Evolutionary conservation across 2,329 filamentous ascomycete species (phyloP).

Genomic region (Elsinoe arachidis): DNA sequence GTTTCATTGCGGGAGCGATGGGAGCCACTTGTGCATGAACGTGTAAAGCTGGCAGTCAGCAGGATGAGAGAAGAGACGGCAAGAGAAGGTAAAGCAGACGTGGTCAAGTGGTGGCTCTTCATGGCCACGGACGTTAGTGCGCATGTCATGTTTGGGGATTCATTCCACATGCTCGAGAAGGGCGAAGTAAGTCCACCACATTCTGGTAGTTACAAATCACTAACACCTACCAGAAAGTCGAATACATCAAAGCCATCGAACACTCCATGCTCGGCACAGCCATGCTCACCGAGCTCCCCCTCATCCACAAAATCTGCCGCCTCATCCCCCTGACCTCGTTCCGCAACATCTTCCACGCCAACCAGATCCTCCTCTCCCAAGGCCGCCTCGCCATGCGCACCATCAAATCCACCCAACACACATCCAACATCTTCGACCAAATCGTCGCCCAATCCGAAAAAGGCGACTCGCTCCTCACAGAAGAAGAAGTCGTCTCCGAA

Average conservation of each 20-base stretch:
- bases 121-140: constrained; percentile 33
- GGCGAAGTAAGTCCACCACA: constrained; percentile 24
- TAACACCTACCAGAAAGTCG: constrained; percentile 16
- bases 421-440: constrained; percentile 22
- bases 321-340: constrained; percentile 19
- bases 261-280: constrained; percentile 24
- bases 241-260: constrained; percentile 26
- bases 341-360: constrained; percentile 20
- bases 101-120: constrained; percentile 35
- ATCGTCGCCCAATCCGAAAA: constrained; percentile 23
- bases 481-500: constrained; percentile 23
- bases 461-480: constrained; percentile 20
- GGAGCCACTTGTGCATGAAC: constrained; percentile 29
- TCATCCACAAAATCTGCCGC: constrained; percentile 20
- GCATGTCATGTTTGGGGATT: constrained; percentile 33
- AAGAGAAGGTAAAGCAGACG: constrained; percentile 28
- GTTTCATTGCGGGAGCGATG: constrained; percentile 29
- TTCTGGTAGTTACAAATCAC: neutral
- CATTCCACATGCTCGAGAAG: constrained; percentile 31
- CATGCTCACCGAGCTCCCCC: constrained; percentile 27
- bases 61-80: constrained; percentile 24
- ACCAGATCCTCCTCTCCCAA: constrained; percentile 19
- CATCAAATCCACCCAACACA: constrained; percentile 17
- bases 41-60: constrained; percentile 26
- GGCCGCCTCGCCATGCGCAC: constrained; percentile 22